A percentile compares a stretch with the other conserved stretches of the same genome.
These are phyloP conservation scores for Daphne laureola DNA, from an alignment of 441 rosid genomes.

Conservation along the genomic window DNA sequence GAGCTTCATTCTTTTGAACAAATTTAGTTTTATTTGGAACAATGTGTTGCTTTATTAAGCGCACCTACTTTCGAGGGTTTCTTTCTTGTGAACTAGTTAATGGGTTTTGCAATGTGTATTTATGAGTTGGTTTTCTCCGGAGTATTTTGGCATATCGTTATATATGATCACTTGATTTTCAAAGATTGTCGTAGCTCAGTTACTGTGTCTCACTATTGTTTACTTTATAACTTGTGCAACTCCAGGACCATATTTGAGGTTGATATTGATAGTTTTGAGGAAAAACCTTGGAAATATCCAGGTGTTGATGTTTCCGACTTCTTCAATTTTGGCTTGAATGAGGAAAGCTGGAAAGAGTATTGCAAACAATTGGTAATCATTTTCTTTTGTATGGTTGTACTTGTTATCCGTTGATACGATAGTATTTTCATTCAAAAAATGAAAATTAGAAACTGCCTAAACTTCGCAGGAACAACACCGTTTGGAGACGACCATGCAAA, in stretches of 20 bases:
- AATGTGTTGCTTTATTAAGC: no score
- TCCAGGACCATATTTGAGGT: slow-evolving; percentile 93
- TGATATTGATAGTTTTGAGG: slow-evolving; percentile 88
- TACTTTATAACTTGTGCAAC: slow-evolving; percentile 8
- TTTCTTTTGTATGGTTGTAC: slow-evolving; percentile 16
- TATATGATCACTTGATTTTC: background rate
- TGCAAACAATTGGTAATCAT: slow-evolving; percentile 87
- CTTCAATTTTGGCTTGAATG: slow-evolving; percentile 90
- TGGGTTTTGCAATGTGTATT: background rate
- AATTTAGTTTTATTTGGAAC: no score
- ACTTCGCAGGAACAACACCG: slow-evolving; percentile 76
- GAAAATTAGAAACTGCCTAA: slow-evolving; percentile 20
- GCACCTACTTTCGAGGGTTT: no score
- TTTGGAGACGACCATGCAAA: slow-evolving; percentile 90
- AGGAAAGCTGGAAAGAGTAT: slow-evolving; percentile 96
- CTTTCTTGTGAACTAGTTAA: no score
- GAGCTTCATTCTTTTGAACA: no score
- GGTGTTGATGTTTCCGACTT: slow-evolving; percentile 71
- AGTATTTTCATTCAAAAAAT: slow-evolving; percentile 13
- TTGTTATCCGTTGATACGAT: slow-evolving; percentile 10
- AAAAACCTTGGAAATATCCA: slow-evolving; percentile 93
- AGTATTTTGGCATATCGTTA: slow-evolving; percentile 6
- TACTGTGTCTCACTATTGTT: slow-evolving; percentile 9
- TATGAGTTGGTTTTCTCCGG: slow-evolving; percentile 10
- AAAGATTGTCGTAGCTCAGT: background rate